phyloP scores from a whole-genome alignment of 2,329 filamentous ascomycete genomes.

The Colletotrichum sidae region DNA sequence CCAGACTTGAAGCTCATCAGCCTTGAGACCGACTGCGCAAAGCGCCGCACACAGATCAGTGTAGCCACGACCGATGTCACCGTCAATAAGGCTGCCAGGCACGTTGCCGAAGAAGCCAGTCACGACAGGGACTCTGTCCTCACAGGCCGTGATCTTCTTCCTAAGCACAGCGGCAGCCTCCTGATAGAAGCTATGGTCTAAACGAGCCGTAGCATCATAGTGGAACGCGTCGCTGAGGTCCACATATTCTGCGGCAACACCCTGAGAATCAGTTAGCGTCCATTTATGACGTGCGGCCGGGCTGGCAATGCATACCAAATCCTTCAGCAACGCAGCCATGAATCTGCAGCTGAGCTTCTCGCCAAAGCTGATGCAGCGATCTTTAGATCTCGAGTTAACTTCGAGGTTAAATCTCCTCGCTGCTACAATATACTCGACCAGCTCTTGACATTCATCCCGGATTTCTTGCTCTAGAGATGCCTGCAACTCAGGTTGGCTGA shows the following conservation, averaged over 20 bases:
- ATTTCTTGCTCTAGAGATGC: conserved; percentile 74
- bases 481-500: conserved; percentile 68
- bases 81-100: conserved; percentile 88
- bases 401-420: conserved; percentile 77
- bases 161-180: conserved; percentile 70
- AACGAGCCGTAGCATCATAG: conserved; percentile 67
- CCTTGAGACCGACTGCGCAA: conserved; percentile 87
- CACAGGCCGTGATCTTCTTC: conserved; percentile 74
- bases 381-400: conserved; percentile 82
- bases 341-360: conserved; percentile 96
- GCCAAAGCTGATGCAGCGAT: conserved; percentile 92
- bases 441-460: conserved; percentile 81
- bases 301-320: conserved; percentile 62
- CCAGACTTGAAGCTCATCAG: conserved; percentile 95
- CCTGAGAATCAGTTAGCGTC: conserved; percentile 55
- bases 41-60: conserved; percentile 96
- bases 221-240: conserved; percentile 87
- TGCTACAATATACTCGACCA: conserved; percentile 78
- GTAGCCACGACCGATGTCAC: conserved; percentile 92
- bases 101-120: conserved; percentile 97
- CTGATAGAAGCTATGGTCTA: conserved; percentile 78
- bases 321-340: conserved; percentile 86
- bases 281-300: neutral
- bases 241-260: conserved; percentile 88
- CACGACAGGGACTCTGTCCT: conserved; percentile 77